These are phyloP conservation scores for Amphibolis antarctica DNA, from an alignment of 106 monocot genomes.

Conservation along the genomic window DNA sequence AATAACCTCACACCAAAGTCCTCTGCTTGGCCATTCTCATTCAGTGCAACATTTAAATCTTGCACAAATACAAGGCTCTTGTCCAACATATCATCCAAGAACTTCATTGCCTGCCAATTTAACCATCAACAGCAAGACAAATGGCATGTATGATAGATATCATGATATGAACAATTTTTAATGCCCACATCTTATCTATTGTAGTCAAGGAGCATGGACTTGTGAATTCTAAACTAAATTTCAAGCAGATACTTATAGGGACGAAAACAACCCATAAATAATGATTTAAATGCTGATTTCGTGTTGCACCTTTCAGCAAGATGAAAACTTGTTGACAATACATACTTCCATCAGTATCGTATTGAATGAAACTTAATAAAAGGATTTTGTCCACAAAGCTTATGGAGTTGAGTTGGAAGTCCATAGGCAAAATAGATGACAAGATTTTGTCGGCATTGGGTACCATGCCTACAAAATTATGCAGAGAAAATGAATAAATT, in stretches of 20 bases:
- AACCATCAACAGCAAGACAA: not conserved
- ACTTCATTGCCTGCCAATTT: constrained; percentile 54
- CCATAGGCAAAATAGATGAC: too few species aligned
- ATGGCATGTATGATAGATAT: not conserved
- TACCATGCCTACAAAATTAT: too few species aligned
- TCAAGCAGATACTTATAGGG: not conserved
- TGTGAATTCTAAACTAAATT: not conserved
- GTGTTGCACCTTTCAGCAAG: too few species aligned
- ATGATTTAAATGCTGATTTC: too few species aligned
- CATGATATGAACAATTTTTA: not conserved
- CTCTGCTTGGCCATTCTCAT: constrained; percentile 11
- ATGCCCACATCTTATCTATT: not conserved
- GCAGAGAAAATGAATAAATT: too few species aligned
- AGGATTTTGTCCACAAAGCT: too few species aligned
- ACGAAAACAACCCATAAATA: not conserved
- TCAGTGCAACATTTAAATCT: constrained; percentile 7
- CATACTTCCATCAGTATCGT: too few species aligned
- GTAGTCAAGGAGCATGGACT: not conserved
- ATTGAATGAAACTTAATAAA: too few species aligned
- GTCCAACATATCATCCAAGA: constrained; percentile 55
- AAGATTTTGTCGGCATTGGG: too few species aligned
- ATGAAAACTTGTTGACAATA: too few species aligned
- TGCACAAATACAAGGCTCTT: constrained; percentile 54
- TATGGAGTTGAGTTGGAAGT: too few species aligned
- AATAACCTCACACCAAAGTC: constrained; percentile 59